A percentile compares a stretch with the other conserved stretches of the same genome.
phyloP scores from a whole-genome alignment of 768 basidiomycete species.

The Rhizopogon sp. region DNA sequence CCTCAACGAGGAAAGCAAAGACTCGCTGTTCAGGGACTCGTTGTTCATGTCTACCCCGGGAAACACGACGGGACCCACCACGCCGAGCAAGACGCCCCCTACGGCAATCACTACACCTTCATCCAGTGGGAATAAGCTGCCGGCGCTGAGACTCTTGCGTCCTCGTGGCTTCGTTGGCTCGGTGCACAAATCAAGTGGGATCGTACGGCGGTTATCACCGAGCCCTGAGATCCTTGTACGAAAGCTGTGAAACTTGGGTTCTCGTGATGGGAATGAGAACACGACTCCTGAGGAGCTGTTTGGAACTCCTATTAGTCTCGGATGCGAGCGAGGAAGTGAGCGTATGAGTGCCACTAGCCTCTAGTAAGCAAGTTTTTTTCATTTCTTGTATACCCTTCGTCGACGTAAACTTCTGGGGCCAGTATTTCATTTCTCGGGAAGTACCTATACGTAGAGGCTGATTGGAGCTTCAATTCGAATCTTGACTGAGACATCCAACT shows the following conservation, averaged over 20 bases:
- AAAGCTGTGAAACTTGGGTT: slow-evolving; percentile 19
- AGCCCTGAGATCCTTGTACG: slow-evolving; percentile 19
- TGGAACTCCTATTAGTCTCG: slow-evolving; percentile 22
- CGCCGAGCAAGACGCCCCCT: slow-evolving; percentile 20
- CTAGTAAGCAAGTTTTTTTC: background rate
- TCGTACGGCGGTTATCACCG: background rate
- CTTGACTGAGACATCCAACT: no score
- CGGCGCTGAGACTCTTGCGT: slow-evolving; percentile 20
- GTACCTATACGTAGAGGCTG: no score
- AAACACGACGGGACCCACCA: slow-evolving; percentile 14
- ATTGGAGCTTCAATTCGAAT: no score
- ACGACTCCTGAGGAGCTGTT: slow-evolving; percentile 20
- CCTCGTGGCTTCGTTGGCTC: slow-evolving; percentile 13
- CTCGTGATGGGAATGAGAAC: slow-evolving; percentile 12
- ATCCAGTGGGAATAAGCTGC: slow-evolving; percentile 24
- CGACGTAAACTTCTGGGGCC: no score
- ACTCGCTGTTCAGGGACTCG: slow-evolving; percentile 10
- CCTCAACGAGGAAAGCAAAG: slow-evolving; percentile 14
- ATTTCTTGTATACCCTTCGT: no score
- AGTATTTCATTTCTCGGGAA: no score
- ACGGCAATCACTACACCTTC: background rate
- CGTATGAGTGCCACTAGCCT: background rate
- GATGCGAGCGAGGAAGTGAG: slow-evolving; percentile 16
- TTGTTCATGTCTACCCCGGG: slow-evolving; percentile 21
- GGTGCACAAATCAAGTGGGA: slow-evolving; percentile 4